Base-by-base conservation (phyloP, 441 rosid genomes). In the Corymbia calophylla region DNA sequence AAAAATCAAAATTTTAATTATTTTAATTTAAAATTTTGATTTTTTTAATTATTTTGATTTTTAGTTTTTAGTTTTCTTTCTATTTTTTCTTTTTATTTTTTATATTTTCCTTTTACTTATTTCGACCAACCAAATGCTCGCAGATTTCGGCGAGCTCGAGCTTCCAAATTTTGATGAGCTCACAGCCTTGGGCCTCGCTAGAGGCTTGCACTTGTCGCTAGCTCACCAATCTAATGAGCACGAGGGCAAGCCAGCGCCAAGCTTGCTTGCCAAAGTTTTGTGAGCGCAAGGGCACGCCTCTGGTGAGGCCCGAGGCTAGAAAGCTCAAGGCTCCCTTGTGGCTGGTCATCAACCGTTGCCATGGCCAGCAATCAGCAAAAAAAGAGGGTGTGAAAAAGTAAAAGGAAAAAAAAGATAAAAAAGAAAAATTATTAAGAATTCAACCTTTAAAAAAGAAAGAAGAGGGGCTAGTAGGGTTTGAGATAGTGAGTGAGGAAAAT, bases 291-390 rank as follows among this genome's bases (percentile, higher is more conserved):
- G 64, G 14, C 14, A 0, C 9, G 64, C 29, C 62, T 56, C 0
- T 56, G 0, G 27, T 0, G 2, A 23, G 13, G 62, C 29, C 62
- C 5, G 1, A 56, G 62, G 62, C 3, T 39, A 5, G 44, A 5
- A 39, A 39, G 6, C 44, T 39, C 44, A 4, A 39, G 6, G 3
- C 62, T 56, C 5, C 2, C 62, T 2, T 2, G 0, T 56, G 62
- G 29, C 29, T 1, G 0, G 10, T 58, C 64, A 58, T 58, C 1
- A 4, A 25, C 14, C 6, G 0, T 58, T 9, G 64, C 7, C 14
- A 10, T 0, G 7, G n/a, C 7, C 0, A 8, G 3, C n/a, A 25
- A 58, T 3, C 0, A 8, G 0, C 3, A 1, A 0, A 58, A 1
- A 0, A 58, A 58, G 6, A 0, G 10, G 0, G 62, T 58, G 64